Evolutionary conservation across 495 filamentous ascomycete genomes (phyloP).

Genomic region (Pyrenula massariospora): DNA sequence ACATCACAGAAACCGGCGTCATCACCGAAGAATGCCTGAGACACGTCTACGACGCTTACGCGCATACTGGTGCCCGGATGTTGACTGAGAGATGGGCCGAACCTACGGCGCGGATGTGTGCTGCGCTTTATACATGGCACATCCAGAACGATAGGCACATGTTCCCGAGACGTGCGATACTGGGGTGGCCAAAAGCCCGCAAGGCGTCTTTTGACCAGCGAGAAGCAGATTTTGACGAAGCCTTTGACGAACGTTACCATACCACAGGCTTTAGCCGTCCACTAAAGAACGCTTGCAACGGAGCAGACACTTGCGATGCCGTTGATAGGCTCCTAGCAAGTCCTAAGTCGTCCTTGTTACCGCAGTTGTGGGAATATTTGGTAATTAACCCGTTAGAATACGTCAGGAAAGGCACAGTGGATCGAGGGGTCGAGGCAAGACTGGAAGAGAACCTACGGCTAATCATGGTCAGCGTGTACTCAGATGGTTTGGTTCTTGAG

Average conservation of each 20-base stretch:
- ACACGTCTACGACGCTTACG: constrained; percentile 18
- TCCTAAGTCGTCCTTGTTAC: constrained; percentile 6
- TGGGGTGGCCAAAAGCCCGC: constrained; percentile 15
- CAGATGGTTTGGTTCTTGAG: constrained; percentile 15
- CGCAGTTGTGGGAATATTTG: constrained; percentile 13
- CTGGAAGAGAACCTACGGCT: constrained; percentile 11
- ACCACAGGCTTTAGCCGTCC: constrained; percentile 20
- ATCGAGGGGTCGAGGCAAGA: constrained; percentile 9
- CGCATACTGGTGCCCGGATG: constrained; percentile 11
- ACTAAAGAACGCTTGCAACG: constrained; percentile 16
- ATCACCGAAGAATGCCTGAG: constrained; percentile 17
- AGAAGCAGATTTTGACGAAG: constrained; percentile 20
- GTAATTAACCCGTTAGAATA: constrained; percentile 14
- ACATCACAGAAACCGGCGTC: constrained; percentile 19
- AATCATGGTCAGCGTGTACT: constrained; percentile 12
- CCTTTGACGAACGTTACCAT: constrained; percentile 15
- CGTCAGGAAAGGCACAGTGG: constrained; percentile 11
- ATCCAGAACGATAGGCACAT: constrained; percentile 18
- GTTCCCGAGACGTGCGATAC: constrained; percentile 16
- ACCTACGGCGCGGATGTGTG: constrained; percentile 13
- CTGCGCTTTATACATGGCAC: constrained; percentile 16
- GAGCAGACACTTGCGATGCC: constrained; percentile 15
- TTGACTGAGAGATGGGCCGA: constrained; percentile 18
- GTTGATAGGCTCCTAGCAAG: constrained; percentile 10
- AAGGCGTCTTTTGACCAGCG: constrained; percentile 8